phyloP scores from a whole-genome alignment of 306 rosid genomes.

The Fragaria vesca region DNA sequence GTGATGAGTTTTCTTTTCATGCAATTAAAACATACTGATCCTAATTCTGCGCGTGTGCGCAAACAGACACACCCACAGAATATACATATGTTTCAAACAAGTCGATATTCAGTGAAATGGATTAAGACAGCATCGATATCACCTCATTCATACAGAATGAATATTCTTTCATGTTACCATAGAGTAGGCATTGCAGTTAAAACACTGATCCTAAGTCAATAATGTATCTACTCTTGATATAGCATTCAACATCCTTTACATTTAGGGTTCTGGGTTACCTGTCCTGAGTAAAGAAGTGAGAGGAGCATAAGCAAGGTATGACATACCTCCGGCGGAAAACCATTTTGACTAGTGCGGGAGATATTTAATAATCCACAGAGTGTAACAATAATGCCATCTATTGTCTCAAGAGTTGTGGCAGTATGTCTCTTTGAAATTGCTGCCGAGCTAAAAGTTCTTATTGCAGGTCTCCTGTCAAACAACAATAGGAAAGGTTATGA shows the following conservation, averaged over 20 bases:
- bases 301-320: background rate
- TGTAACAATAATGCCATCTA: slow-evolving; percentile 37
- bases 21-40: too few relatives aligned
- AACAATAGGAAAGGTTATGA: background rate
- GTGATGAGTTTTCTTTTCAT: too few relatives aligned
- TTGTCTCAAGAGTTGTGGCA: slow-evolving; percentile 36
- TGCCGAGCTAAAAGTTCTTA: slow-evolving; percentile 37
- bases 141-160: background rate
- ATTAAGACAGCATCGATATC: background rate
- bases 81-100: background rate
- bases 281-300: background rate
- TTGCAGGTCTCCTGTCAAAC: slow-evolving; percentile 30
- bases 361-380: slow-evolving; percentile 34
- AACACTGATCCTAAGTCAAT: background rate
- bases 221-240: background rate
- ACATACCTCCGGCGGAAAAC: slow-evolving; percentile 38
- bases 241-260: background rate
- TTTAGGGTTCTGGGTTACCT: background rate
- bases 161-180: background rate
- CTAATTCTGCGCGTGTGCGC: too few relatives aligned
- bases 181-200: background rate
- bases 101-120: background rate
- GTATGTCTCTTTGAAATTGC: slow-evolving; percentile 40
- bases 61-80: too few relatives aligned
- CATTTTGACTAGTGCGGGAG: slow-evolving; percentile 41